A percentile compares a stretch with the other conserved stretches of the same genome.
phyloP scores from a whole-genome alignment of 768 basidiomycete species.

The Tricholoma furcatifolium region DNA sequence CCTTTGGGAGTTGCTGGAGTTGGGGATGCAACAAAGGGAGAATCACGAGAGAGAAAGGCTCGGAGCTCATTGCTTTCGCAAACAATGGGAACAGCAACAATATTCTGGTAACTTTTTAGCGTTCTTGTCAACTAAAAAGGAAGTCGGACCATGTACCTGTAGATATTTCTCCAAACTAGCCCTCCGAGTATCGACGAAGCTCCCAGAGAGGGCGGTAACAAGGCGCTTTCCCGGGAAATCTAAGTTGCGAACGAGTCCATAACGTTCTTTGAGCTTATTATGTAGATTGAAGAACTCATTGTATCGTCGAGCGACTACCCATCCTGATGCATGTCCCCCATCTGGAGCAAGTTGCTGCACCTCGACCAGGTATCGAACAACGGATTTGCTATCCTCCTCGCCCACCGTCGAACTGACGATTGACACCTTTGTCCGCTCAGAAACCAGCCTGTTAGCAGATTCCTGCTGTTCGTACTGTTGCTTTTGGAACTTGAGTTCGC shows the following conservation, averaged over 20 bases:
- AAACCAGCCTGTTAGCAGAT: slow-evolving; percentile 81
- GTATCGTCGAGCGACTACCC: slow-evolving; percentile 92
- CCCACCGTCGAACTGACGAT: slow-evolving; percentile 83
- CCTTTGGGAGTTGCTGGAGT: slow-evolving; percentile 38
- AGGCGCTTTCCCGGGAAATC: slow-evolving; percentile 96
- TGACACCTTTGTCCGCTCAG: slow-evolving; percentile 79
- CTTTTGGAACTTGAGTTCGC: slow-evolving; percentile 87
- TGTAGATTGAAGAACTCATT: slow-evolving; percentile 94
- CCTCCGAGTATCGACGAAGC: slow-evolving; percentile 81
- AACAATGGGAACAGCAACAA: slow-evolving; percentile 70
- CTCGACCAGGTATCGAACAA: slow-evolving; percentile 90
- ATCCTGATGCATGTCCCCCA: slow-evolving; percentile 78
- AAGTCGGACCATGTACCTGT: slow-evolving; percentile 56
- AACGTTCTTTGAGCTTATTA: slow-evolving; percentile 78
- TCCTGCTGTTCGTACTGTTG: slow-evolving; percentile 94
- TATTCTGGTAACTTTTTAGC: slow-evolving; percentile 41
- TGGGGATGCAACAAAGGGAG: slow-evolving; percentile 72
- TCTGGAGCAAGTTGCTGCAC: slow-evolving; percentile 85
- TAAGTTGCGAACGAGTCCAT: slow-evolving; percentile 60
- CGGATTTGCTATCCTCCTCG: slow-evolving; percentile 85
- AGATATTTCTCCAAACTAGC: slow-evolving; percentile 84
- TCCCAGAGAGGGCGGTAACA: slow-evolving; percentile 83
- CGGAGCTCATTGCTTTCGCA: slow-evolving; percentile 84
- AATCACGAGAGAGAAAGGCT: slow-evolving; percentile 84
- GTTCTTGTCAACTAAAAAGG: not conserved